Conservation (phyloP, 202 grass and related monocot genomes). For the Panicum hallii region DNA sequence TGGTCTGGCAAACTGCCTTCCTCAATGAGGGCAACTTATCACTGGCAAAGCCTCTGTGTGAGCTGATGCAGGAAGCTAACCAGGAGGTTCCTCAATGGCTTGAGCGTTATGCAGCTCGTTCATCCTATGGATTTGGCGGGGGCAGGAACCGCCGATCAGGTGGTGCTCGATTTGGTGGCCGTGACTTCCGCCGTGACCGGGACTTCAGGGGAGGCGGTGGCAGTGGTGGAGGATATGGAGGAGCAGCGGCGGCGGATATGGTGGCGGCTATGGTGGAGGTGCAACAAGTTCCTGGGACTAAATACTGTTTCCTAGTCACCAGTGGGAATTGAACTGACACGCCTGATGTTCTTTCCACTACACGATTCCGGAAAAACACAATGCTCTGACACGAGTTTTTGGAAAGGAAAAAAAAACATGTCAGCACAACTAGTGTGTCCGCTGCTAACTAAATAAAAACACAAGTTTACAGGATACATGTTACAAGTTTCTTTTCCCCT, state of each 20-base stretch:
- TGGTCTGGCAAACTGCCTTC: constrained; percentile 90
- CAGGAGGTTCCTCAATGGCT: constrained; percentile 98
- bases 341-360: neutral
- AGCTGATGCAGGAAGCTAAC: constrained; percentile 93
- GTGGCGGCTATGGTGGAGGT: constrained; percentile 43
- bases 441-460: neutral
- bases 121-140: constrained; percentile 65
- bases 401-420: neutral
- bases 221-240: constrained; percentile 34
- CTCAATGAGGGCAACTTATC: constrained; percentile 91
- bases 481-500: neutral
- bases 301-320: constrained; percentile 19
- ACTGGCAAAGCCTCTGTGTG: constrained; percentile 67
- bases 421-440: neutral
- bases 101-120: constrained; percentile 61
- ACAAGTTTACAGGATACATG: constrained; percentile 11
- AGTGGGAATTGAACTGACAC: constrained; percentile 9
- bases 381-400: neutral
- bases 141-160: constrained; percentile 79
- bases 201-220: constrained; percentile 55
- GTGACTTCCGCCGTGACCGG: constrained; percentile 79
- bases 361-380: neutral
- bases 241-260: neutral
- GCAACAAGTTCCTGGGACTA: constrained; percentile 91
- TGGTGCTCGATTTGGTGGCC: constrained; percentile 76